Evolutionary conservation across 2,329 filamentous ascomycete species (phyloP).

Genomic region (Trichoderma oligosporum): DNA sequence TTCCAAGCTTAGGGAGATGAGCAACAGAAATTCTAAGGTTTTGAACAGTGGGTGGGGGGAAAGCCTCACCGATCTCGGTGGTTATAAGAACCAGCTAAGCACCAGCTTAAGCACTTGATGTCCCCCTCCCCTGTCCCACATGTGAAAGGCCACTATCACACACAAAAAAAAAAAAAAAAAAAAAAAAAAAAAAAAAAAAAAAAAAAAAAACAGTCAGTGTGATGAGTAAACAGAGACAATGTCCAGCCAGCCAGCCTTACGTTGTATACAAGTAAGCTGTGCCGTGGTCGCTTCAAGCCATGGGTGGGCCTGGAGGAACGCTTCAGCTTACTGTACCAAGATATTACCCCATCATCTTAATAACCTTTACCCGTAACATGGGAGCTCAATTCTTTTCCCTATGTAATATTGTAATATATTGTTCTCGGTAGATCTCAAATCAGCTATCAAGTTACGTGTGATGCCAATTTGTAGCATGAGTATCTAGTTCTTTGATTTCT

Average conservation of each 20-base stretch:
- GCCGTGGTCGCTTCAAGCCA: too few species aligned
- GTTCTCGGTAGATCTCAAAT: neutral
- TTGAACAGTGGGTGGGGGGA: slow-evolving; percentile 20
- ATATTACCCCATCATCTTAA: neutral
- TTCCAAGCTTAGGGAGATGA: slow-evolving; percentile 5
- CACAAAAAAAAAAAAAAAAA: too few species aligned
- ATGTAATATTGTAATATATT: neutral
- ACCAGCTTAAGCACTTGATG: neutral
- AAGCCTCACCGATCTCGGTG: slow-evolving; percentile 19
- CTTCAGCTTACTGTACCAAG: slow-evolving; percentile 12
- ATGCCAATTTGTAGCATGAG: neutral
- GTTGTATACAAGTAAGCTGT: neutral
- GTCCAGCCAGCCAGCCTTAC: slow-evolving; percentile 16
- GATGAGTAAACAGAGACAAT: slow-evolving; percentile 16
- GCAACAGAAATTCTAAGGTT: slow-evolving; percentile 15
- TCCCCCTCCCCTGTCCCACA: slow-evolving; percentile 9
- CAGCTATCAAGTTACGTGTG: neutral
- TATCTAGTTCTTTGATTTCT: too few species aligned
- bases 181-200: too few species aligned
- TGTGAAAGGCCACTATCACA: too few species aligned
- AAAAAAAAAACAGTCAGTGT: slow-evolving; percentile 18
- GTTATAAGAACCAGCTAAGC: neutral
- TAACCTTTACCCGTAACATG: too few species aligned
- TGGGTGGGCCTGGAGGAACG: neutral
- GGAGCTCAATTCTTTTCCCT: too few species aligned